These are phyloP conservation scores for Gynochthodes officinalis DNA, from an alignment of 257 asterid genomes.

Conservation along the genomic window DNA sequence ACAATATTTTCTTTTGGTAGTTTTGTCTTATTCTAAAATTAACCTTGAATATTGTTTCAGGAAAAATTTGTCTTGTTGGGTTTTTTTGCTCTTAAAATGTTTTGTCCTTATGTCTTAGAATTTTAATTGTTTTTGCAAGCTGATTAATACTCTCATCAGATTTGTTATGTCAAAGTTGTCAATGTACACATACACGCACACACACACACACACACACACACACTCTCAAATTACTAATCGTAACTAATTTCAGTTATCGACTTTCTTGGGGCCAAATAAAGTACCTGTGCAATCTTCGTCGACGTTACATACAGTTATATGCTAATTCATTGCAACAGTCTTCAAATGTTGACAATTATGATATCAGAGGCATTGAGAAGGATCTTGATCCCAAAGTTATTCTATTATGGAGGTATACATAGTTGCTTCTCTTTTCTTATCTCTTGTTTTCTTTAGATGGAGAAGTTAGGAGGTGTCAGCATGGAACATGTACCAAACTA, in stretches of 20 bases:
- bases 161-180: neutral
- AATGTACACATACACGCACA: too few relatives aligned
- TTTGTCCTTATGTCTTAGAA: neutral
- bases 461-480: neutral
- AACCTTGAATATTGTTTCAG: neutral
- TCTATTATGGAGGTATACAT: constrained; percentile 85
- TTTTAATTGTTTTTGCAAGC: neutral
- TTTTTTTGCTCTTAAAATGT: neutral
- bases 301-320: constrained; percentile 85
- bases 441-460: neutral
- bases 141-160: neutral
- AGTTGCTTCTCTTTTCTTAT: constrained; percentile 10
- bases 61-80: neutral
- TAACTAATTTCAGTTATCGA: constrained; percentile 56
- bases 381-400: constrained; percentile 94
- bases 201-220: too few relatives aligned
- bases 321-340: constrained; percentile 73
- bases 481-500: neutral
- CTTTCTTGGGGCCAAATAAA: constrained; percentile 91
- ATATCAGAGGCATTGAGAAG: constrained; percentile 70
- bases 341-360: constrained; percentile 40
- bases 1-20: neutral
- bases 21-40: neutral
- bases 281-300: constrained; percentile 77
- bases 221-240: neutral